Evolutionary conservation across 306 rosid species (phyloP).

Genomic region (Senna siamea): DNA sequence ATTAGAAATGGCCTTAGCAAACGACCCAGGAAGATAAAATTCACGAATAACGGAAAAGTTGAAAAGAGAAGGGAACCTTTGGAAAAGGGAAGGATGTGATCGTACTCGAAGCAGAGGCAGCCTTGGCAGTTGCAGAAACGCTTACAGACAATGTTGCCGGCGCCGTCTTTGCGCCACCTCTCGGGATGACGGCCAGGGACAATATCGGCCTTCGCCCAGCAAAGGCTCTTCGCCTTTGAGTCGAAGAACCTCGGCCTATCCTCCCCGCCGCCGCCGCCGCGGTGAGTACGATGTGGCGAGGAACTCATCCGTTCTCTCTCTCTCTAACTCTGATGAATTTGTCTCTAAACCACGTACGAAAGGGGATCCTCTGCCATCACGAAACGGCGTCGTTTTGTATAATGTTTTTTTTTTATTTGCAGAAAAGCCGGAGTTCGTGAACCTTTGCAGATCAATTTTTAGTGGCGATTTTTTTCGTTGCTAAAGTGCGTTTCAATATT

Average conservation of each 20-base stretch:
- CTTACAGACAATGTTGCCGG: constrained; percentile 88
- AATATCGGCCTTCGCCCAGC: constrained; percentile 76
- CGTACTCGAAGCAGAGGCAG: constrained; percentile 95
- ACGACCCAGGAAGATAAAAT: background rate
- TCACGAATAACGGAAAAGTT: background rate
- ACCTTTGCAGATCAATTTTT: too few relatives aligned
- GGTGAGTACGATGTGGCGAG: constrained; percentile 60
- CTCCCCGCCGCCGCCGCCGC: constrained; percentile 45
- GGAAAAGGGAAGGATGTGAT: constrained; percentile 85
- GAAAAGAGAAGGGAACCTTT: constrained; percentile 56
- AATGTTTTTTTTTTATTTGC: too few relatives aligned
- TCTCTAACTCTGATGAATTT: background rate
- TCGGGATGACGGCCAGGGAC: constrained; percentile 93
- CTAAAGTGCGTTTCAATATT: too few relatives aligned
- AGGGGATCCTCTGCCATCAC: too few relatives aligned
- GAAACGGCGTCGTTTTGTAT: too few relatives aligned
- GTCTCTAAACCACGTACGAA: too few relatives aligned
- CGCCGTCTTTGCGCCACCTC: constrained; percentile 94
- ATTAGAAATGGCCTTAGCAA: background rate
- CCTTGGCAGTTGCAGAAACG: constrained; percentile 90
- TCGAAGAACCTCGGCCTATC: constrained; percentile 76
- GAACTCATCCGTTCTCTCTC: constrained; percentile 51
- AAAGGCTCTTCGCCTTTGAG: constrained; percentile 58
- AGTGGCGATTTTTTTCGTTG: too few relatives aligned
- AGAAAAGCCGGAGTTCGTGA: too few relatives aligned